Evolutionary conservation across 179 eudicot species (phyloP).

Genomic region (Actinidia arguta): DNA sequence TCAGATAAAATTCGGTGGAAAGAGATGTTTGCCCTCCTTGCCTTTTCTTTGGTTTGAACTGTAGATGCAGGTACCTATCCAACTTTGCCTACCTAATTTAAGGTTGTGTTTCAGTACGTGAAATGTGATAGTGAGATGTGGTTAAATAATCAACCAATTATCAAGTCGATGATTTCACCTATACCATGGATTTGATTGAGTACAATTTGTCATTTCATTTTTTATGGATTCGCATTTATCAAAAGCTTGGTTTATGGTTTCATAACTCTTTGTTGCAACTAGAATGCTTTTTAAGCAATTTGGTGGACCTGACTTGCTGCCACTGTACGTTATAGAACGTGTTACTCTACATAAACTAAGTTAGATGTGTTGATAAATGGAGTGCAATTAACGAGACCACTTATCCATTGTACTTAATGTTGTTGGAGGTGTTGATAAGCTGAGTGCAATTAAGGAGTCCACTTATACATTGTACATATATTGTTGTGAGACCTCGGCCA

Average conservation of each 20-base stretch:
- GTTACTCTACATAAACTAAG: not conserved
- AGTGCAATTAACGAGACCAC: not conserved
- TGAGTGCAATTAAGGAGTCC: not conserved
- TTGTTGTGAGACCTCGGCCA: not conserved
- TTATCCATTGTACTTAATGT: not conserved
- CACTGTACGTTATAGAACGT: not conserved
- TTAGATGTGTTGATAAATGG: not conserved
- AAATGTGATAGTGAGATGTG: not conserved
- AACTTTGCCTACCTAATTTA: slow-evolving; percentile 2
- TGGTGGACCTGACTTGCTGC: not conserved
- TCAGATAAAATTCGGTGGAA: not conserved
- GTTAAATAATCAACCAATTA: not conserved
- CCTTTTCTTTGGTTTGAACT: not conserved
- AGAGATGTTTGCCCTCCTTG: not conserved
- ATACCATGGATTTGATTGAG: not conserved
- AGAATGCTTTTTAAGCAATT: not conserved
- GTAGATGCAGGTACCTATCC: slow-evolving; percentile 12
- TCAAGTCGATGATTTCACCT: not conserved
- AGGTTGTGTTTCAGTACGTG: not conserved
- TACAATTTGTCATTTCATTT: not conserved
- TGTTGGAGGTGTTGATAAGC: not conserved
- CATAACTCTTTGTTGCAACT: not conserved
- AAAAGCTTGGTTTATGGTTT: not conserved
- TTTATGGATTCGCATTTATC: not conserved
- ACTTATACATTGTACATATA: not conserved